Base-by-base conservation (phyloP, 2,329 filamentous ascomycete genomes). In the Chaetothyriales sp. region DNA sequence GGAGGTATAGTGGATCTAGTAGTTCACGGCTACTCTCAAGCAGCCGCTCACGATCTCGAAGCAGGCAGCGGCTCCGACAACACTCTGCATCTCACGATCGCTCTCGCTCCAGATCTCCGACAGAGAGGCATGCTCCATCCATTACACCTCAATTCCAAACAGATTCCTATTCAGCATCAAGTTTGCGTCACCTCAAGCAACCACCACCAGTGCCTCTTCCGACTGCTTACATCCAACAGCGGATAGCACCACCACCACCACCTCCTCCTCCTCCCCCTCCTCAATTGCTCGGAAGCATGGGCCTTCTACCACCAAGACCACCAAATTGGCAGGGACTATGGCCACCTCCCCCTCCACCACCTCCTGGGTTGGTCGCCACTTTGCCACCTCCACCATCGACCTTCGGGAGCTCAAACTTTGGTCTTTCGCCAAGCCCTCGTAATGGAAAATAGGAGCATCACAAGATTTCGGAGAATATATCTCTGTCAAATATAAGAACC, bases 341-440 rank as follows among this genome's bases (percentile, higher is more conserved):
- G 55, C 59, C 59, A 28, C 57, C 56, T 10, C 59, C 56, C 43
- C 56, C 59, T 19, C 60, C 60, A 4, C 61, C 53, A 28, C 59
- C 57, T 12, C 55, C 54, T 15, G 20, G 20, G 43, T 49, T 46
- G 8, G 20, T 25, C 19, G 43, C 43, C 26, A 49, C 49, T 8
- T 44, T 39, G 18, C 32, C 32, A 39, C 32, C 5, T 39, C 32
- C 32, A 15, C 32, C 32, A 39, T 15, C 32, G 12, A 39, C 1
- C 12, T 39, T 39, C 32, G 10, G 32, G 32, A 15, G 15, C 32
- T 15, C 9, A 39, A 9, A 39, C 15, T 39, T 39, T 15, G 32
- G 10, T 15, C 12, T 39, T 39, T 15, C 32, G 2, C 12, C 9
- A 39, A 15, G 10, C 32, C 10, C 32, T 39, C 32, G 32, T 15